phyloP scores from a whole-genome alignment of 2,329 filamentous ascomycete genomes.

The Aspergillus novoparasiticus region DNA sequence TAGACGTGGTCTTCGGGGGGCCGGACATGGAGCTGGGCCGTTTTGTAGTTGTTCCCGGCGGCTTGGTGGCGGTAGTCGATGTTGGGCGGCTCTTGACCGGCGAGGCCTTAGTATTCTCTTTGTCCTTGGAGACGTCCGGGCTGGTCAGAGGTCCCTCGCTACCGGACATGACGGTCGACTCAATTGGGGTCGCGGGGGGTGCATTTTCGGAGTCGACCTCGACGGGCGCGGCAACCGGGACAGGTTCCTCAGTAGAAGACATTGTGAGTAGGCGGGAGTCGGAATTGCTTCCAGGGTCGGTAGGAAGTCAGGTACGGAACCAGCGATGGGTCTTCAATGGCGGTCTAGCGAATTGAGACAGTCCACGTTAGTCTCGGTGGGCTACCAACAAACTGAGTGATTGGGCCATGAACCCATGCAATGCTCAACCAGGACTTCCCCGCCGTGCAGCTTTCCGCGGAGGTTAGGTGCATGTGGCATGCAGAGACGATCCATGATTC shows the following conservation, averaged over 20 bases:
- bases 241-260: slow-evolving; percentile 39
- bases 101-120: slow-evolving; percentile 35
- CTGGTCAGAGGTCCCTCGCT: slow-evolving; percentile 37
- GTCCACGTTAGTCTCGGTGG: slow-evolving; percentile 17
- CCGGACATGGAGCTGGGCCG: slow-evolving; percentile 40
- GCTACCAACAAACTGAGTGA: neutral
- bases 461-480: neutral
- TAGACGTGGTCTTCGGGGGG: slow-evolving; percentile 30
- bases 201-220: slow-evolving; percentile 33
- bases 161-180: slow-evolving; percentile 35
- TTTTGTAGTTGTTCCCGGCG: slow-evolving; percentile 39
- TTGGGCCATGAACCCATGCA: neutral
- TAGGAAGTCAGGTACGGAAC: slow-evolving; percentile 7
- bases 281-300: neutral
- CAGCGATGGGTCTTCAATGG: slow-evolving; percentile 6
- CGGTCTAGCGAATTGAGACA: slow-evolving; percentile 18
- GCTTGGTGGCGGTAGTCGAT: slow-evolving; percentile 32
- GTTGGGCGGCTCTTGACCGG: slow-evolving; percentile 35
- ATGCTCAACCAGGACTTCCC: neutral
- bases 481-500: slow-evolving; percentile 2
- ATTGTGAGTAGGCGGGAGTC: slow-evolving; percentile 23
- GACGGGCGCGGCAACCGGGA: slow-evolving; percentile 26
- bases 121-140: slow-evolving; percentile 38
- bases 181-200: slow-evolving; percentile 39
- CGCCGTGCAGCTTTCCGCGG: neutral